Evolutionary conservation across 2,329 filamentous ascomycete genomes (phyloP).

Genomic region (Fusarium pseudonygamai): DNA sequence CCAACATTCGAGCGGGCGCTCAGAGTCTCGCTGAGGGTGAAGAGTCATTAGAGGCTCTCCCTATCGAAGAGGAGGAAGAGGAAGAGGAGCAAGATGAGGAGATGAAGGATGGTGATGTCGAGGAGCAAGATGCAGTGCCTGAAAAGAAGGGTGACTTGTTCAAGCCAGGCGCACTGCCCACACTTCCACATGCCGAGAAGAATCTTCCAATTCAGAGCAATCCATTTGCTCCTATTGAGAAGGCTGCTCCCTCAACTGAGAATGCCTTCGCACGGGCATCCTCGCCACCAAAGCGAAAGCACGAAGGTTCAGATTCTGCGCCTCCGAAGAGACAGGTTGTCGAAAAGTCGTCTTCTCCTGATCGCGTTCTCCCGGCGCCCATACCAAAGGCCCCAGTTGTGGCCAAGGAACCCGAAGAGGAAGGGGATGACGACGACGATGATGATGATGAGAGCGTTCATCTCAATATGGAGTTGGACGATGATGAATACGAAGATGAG

Average conservation of each 20-base stretch:
- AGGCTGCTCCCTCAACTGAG: constrained; percentile 20
- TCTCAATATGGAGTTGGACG: constrained; percentile 68
- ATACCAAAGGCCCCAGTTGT: constrained; percentile 32
- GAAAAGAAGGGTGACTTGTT: constrained; percentile 32
- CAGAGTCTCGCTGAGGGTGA: constrained; percentile 36
- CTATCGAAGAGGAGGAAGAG: constrained; percentile 46
- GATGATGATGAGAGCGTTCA: constrained; percentile 66
- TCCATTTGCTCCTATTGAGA: constrained; percentile 48
- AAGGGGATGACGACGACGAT: constrained; percentile 53
- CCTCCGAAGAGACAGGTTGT: constrained; percentile 55
- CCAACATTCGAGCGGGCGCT: constrained; percentile 60
- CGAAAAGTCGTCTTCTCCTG: constrained; percentile 44
- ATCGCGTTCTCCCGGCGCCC: constrained; percentile 14
- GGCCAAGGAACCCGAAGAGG: constrained; percentile 39
- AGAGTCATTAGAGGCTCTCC: constrained; percentile 36
- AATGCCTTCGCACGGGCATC: constrained; percentile 26
- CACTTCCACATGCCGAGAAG: constrained; percentile 34
- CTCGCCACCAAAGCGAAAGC: constrained; percentile 52
- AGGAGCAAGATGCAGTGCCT: constrained; percentile 45
- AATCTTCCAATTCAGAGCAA: constrained; percentile 47
- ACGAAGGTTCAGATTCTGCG: constrained; percentile 48
- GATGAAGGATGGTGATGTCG: constrained; percentile 51
- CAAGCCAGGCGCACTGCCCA: constrained; percentile 32
- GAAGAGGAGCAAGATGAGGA: constrained; percentile 52
- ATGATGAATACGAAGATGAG: constrained; percentile 52